A percentile compares a stretch with the other conserved stretches of the same genome.
Conservation (phyloP, 805 yeast species). For the Kluyveromyces wickerhamii region DNA sequence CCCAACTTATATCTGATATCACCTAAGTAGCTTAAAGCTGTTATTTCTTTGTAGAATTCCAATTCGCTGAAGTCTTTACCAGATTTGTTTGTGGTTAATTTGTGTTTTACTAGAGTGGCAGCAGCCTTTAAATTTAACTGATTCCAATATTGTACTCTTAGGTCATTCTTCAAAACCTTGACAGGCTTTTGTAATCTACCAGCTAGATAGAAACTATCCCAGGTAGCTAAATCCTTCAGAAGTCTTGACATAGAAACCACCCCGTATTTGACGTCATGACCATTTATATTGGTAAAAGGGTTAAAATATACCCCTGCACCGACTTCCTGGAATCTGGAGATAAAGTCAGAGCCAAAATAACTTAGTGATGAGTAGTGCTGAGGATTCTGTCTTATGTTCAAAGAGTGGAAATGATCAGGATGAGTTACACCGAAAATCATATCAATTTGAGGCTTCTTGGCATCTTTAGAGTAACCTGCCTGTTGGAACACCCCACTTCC, state of each 20-base stretch:
- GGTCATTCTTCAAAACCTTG: slow-evolving; percentile 57
- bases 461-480: slow-evolving; percentile 35
- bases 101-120: slow-evolving; percentile 45
- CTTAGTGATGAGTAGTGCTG: slow-evolving; percentile 70
- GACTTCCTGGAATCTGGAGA: slow-evolving; percentile 50
- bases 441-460: slow-evolving; percentile 66
- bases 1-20: slow-evolving; percentile 79
- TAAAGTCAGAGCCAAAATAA: slow-evolving; percentile 49
- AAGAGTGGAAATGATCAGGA: slow-evolving; percentile 67
- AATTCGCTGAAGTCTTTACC: slow-evolving; percentile 40
- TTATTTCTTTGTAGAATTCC: slow-evolving; percentile 68
- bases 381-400: slow-evolving; percentile 59
- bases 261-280: slow-evolving; percentile 73
- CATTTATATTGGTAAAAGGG: slow-evolving; percentile 67
- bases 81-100: slow-evolving; percentile 28
- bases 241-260: slow-evolving; percentile 59
- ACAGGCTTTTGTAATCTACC: slow-evolving; percentile 96
- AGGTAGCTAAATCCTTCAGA: slow-evolving; percentile 63
- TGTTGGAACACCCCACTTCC: slow-evolving; percentile 93
- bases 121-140: slow-evolving; percentile 76
- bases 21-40: slow-evolving; percentile 79
- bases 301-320: slow-evolving; percentile 95
- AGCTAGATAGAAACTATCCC: slow-evolving; percentile 82
- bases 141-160: slow-evolving; percentile 55
- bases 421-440: slow-evolving; percentile 74